Base-by-base conservation (phyloP, 129 eudicot genomes). In the Tagetes patula region DNA sequence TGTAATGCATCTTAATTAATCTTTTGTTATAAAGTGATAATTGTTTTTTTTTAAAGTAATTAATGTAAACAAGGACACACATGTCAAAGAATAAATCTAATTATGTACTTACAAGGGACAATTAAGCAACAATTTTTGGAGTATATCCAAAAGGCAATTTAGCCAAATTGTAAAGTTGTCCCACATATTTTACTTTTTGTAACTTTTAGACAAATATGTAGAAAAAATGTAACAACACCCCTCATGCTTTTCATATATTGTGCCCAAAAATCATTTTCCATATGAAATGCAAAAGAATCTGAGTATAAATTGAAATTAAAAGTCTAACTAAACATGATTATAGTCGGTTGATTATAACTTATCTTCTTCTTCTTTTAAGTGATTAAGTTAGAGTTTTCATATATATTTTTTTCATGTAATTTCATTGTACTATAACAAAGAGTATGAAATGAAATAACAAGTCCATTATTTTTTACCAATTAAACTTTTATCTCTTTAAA, bases 81-180 rank as follows among this genome's bases (percentile, higher is more conserved):
- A 49, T 77, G 81, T 61, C 72, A 77, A 70, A 58, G 40, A n/a
- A 3, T 70, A 70, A 70, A 61, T 77, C 71, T 27, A 39, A 32
- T 48, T 62, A n/a, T 77, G 76, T 70, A 61, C 76, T 77, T 77
- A 77, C 46, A 68, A 5, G 65, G 68, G 67, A 75, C 81, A 69
- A 40, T 77, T 77, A 77, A 77, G 76, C 76, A 77, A 13, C 37
- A 62, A 47, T 38, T 69, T 62, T 49, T 27, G 64, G 65, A 61
- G 66, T 62, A 38, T 61, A 60, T 77, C 38, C 5, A 36, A 77
- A 77, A 77, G 76, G 76, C 45, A n/a, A 49, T 60, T 77, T 77
- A 60, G 65, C 63, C 71, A 69, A 59, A 39, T 48, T 65, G 71
- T 70, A 77, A 77, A 77, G 71, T 62, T n/a, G 72, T 27, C 65